Conservation (phyloP, 2,329 filamentous ascomycete species). For the Elsinoe australis region DNA sequence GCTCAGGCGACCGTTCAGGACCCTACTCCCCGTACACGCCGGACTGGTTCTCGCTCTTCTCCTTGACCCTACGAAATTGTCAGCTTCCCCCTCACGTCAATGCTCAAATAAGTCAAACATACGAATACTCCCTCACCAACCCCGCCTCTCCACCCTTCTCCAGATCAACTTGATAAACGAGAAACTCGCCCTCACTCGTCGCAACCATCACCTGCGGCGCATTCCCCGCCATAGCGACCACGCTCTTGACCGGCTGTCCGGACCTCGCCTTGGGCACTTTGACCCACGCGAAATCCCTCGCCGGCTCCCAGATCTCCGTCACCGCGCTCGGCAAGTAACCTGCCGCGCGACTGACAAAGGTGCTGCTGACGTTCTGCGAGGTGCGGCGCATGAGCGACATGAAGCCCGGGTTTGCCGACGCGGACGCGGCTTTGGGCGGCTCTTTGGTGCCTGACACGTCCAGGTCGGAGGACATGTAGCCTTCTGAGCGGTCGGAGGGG, state of each 20-base stretch:
- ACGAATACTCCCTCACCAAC: constrained; percentile 77
- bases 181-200: constrained; percentile 90
- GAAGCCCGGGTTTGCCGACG: constrained; percentile 52
- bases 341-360: constrained; percentile 79
- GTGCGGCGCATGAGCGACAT: constrained; percentile 88
- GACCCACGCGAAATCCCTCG: constrained; percentile 92
- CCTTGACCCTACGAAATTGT: no score
- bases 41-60: not conserved
- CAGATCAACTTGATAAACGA: constrained; percentile 91
- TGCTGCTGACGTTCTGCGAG: constrained; percentile 85
- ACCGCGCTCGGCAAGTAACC: constrained; percentile 90
- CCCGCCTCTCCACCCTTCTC: constrained; percentile 90
- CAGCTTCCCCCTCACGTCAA: no score
- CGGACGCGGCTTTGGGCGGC: constrained; percentile 46
- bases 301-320: constrained; percentile 95
- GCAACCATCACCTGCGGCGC: constrained; percentile 97
- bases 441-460: constrained; percentile 34
- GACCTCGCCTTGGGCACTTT: constrained; percentile 65
- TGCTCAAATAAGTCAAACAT: no score
- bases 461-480: constrained; percentile 20
- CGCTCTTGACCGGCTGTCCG: constrained; percentile 61
- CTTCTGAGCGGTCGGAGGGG: constrained; percentile 17
- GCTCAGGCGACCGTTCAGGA: no score
- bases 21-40: constrained; percentile 3
- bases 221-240: constrained; percentile 95